A percentile compares a stretch with the other conserved stretches of the same genome.
Evolutionary conservation across 805 yeast species (phyloP).

Genomic region (Zygoascus tannicola): DNA sequence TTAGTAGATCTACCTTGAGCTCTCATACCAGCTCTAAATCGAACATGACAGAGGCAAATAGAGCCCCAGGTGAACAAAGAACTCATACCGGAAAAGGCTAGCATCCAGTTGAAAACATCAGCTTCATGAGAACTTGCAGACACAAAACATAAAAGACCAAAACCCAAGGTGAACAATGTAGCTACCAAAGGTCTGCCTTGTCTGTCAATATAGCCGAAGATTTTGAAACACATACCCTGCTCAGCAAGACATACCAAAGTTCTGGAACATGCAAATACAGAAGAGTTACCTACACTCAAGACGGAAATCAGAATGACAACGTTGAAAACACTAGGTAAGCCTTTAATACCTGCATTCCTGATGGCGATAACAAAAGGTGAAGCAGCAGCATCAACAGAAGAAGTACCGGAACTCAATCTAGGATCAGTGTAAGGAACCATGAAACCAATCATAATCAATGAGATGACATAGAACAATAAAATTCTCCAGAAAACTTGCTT

Average conservation of each 20-base stretch:
- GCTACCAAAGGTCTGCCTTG: conserved; percentile 60
- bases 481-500: conserved; percentile 73
- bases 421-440: conserved; percentile 51
- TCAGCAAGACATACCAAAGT: conserved; percentile 54
- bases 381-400: conserved; percentile 51
- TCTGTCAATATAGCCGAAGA: conserved; percentile 52
- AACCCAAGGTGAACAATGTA: conserved; percentile 38
- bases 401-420: conserved; percentile 35
- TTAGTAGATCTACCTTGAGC: conserved; percentile 51
- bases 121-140: conserved; percentile 44
- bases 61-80: conserved; percentile 57
- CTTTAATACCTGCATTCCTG: conserved; percentile 51
- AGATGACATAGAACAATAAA: conserved; percentile 48
- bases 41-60: conserved; percentile 49
- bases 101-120: conserved; percentile 54
- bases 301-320: conserved; percentile 60
- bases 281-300: conserved; percentile 62
- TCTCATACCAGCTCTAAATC: conserved; percentile 54
- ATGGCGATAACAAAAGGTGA: conserved; percentile 76
- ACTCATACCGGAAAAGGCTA: conserved; percentile 55
- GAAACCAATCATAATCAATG: conserved; percentile 46
- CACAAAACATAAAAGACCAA: conserved; percentile 53
- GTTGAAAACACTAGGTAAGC: conserved; percentile 56
- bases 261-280: conserved; percentile 64
- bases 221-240: conserved; percentile 52